Conservation (phyloP, 306 rosid species). For the Quercus dentata region DNA sequence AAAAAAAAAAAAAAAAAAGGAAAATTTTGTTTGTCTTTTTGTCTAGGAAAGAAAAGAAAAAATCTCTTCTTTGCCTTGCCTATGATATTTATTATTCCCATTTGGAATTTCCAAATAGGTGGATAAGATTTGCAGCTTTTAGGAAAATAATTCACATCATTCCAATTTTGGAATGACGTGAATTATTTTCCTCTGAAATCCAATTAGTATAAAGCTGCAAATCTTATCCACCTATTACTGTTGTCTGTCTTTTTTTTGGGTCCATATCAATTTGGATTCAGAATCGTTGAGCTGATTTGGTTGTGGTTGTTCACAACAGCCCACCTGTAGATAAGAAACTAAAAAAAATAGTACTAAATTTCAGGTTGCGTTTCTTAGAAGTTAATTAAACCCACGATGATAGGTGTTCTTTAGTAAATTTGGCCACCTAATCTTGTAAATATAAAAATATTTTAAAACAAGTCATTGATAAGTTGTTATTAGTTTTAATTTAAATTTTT, state of each 20-base stretch:
- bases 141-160: too few relatives aligned
- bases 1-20: too few relatives aligned
- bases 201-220: background rate
- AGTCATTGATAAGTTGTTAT: rapidly evolving
- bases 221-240: background rate
- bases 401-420: background rate
- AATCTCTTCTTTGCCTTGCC: too few relatives aligned
- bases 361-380: background rate
- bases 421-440: background rate
- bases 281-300: background rate
- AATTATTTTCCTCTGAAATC: background rate
- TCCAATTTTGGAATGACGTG: too few relatives aligned
- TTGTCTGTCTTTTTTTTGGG: background rate
- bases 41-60: too few relatives aligned
- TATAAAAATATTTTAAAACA: background rate
- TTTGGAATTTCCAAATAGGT: too few relatives aligned
- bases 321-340: too few relatives aligned
- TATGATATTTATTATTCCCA: too few relatives aligned
- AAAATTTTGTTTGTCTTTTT: too few relatives aligned
- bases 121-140: too few relatives aligned
- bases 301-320: background rate
- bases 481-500: too few relatives aligned
- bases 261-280: background rate
- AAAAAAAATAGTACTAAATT: too few relatives aligned
- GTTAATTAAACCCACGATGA: background rate